Evolutionary conservation across 805 yeast genomes (phyloP), one percentile per base, ranked within the genome.

Genomic region (Ascoidea asiatica): DNA sequence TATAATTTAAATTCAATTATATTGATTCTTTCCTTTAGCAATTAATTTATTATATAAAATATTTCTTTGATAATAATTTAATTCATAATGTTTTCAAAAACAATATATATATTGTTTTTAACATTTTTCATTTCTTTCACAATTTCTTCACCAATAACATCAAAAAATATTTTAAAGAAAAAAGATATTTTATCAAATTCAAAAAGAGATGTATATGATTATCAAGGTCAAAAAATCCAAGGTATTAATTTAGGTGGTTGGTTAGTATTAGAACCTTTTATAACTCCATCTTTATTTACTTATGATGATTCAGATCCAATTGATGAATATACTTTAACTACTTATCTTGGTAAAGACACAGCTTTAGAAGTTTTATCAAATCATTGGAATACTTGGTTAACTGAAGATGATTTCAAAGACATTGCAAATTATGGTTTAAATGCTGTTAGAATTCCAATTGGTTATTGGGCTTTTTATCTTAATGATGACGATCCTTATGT

Each of bases 361-460:
- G 77, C 83, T 1, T 20, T 43, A 2, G 45, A 43, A 0, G 58
- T 75, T 21, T 60, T 81, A 45, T 58, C 64, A 35, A 43, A 56
- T 1, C 88, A 81, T 56, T 80, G 80, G 79, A 59, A 64, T 4
- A 59, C 75, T 0, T 79, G 75, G 69, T 73, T 75, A 48, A 73
- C 69, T 5, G 84, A 79, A 52, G 55, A 64, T 3, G 87, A 81
- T 57, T 75, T 81, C 49, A 53, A 58, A 21, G 62, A 65, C 37
- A 79, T 79, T 23, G 65, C 65, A 43, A 53, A 53, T 3, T 64
- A 63, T 52, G 87, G 86, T 0, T 70, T 81, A 49, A 79, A 81
- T 53, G 65, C 79, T 56, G 86, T 82, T n/a, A 63, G 92, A 42
- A 70, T 84, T 36, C 92, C 92, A 0, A 72, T 82, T 42, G 90